A percentile compares a stretch with the other conserved stretches of the same genome.
phyloP scores from a whole-genome alignment of 2,329 filamentous ascomycete genomes.

The Colletotrichum cuscutae region DNA sequence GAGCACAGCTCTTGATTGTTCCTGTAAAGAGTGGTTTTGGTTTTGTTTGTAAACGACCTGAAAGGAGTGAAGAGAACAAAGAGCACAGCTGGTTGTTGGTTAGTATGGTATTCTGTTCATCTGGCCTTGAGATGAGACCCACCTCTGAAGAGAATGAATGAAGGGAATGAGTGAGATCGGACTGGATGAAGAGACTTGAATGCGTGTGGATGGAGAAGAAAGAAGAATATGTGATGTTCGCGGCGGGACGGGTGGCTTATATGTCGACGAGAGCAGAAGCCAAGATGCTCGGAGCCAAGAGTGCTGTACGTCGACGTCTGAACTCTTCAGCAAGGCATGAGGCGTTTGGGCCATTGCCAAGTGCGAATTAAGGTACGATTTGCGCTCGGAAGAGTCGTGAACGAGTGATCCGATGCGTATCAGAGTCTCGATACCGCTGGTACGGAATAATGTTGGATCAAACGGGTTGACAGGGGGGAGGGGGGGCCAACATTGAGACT shows the following conservation, averaged over 20 bases:
- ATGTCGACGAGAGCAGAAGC: conserved; percentile 39
- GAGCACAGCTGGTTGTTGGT: conserved; percentile 56
- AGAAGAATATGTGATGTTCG: conserved; percentile 36
- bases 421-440: conserved; percentile 15
- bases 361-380: conserved; percentile 3
- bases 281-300: not conserved
- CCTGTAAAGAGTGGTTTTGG: conserved; percentile 40
- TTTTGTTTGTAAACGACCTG: conserved; percentile 34
- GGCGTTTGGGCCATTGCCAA: conserved; percentile 22
- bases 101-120: conserved; percentile 32
- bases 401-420: conserved; percentile 17
- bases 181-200: conserved; percentile 38
- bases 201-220: conserved; percentile 44
- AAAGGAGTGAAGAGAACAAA: conserved; percentile 57
- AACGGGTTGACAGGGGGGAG: not conserved
- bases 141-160: conserved; percentile 61
- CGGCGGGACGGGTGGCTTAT: conserved; percentile 48
- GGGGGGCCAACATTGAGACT: not conserved
- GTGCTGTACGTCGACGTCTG: not conserved
- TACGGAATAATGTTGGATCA: conserved; percentile 18
- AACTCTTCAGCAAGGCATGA: not conserved
- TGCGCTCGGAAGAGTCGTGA: conserved; percentile 14
- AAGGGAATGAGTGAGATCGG: conserved; percentile 50
- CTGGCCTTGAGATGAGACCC: conserved; percentile 35
- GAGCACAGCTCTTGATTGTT: conserved; percentile 59